These are phyloP conservation scores for Oxytropis ochrocephala DNA, from an alignment of 306 rosid species.

Conservation along the genomic window DNA sequence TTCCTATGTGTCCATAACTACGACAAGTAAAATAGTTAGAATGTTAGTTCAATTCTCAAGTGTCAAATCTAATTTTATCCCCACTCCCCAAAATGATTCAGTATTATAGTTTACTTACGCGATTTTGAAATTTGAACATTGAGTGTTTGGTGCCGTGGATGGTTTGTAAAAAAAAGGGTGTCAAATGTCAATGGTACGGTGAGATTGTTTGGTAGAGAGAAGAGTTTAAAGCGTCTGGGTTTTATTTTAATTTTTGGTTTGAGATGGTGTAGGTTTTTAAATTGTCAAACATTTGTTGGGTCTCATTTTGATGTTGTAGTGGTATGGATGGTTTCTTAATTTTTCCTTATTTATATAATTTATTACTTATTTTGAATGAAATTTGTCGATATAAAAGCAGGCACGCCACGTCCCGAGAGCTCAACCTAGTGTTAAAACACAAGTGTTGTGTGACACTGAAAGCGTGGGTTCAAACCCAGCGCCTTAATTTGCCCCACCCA, in stretches of 20 bases:
- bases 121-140: conserved; percentile 1
- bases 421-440: no score
- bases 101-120: not conserved
- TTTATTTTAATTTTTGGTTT: not conserved
- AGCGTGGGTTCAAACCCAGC: no score
- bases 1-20: no score
- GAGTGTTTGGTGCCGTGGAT: not conserved
- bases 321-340: not conserved
- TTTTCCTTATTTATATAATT: not conserved
- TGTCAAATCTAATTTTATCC: no score
- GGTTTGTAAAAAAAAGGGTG: not conserved
- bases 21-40: no score
- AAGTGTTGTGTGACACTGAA: no score
- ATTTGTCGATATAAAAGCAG: no score
- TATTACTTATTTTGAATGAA: no score
- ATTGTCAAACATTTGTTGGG: not conserved
- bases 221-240: not conserved
- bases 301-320: not conserved
- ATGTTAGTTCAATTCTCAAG: no score
- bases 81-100: no score
- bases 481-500: no score
- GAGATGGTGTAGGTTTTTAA: not conserved
- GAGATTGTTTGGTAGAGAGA: not conserved
- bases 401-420: no score
- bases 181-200: not conserved